Evolutionary conservation across 2,329 filamentous ascomycete species (phyloP).

Genomic region (Gyromitra esculenta): DNA sequence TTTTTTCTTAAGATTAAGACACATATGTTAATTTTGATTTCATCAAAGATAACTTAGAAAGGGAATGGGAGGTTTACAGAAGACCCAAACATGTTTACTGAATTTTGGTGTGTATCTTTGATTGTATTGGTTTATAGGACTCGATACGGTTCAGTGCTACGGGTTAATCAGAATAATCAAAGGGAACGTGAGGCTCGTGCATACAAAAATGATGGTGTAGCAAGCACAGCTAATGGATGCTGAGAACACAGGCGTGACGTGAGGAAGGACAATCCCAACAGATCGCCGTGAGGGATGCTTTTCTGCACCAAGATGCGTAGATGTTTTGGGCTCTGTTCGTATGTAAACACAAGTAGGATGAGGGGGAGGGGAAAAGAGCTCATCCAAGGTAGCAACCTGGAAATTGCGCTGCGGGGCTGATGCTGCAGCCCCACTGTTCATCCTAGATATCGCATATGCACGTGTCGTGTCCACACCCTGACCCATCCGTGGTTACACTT

Average conservation of each 20-base stretch:
- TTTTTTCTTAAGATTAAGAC: constrained; percentile 66
- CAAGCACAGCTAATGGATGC: not conserved
- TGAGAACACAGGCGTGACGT: constrained; percentile 10
- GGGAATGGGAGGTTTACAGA: constrained; percentile 36
- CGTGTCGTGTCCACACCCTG: not conserved
- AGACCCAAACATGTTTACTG: constrained; percentile 46
- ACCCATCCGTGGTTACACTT: not conserved
- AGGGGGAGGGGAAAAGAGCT: constrained; percentile 24
- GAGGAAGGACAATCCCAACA: not conserved
- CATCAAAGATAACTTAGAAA: not conserved
- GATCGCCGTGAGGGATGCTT: constrained; percentile 9
- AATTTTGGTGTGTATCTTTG: not conserved
- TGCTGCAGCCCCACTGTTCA: constrained; percentile 28
- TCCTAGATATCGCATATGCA: constrained; percentile 2
- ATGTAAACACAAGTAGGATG: constrained; percentile 9
- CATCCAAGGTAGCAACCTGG: constrained; percentile 30
- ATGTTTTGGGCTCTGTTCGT: constrained; percentile 2
- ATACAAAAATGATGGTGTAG: not conserved
- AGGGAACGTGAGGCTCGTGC: not conserved
- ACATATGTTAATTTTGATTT: constrained; percentile 13
- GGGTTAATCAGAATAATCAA: constrained; percentile 10
- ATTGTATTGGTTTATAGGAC: constrained; percentile 1
- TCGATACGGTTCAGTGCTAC: not conserved
- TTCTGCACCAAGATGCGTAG: not conserved
- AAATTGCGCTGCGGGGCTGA: constrained; percentile 37